Conservation (phyloP, 768 basidiomycete species). For the Suillus discolor region DNA sequence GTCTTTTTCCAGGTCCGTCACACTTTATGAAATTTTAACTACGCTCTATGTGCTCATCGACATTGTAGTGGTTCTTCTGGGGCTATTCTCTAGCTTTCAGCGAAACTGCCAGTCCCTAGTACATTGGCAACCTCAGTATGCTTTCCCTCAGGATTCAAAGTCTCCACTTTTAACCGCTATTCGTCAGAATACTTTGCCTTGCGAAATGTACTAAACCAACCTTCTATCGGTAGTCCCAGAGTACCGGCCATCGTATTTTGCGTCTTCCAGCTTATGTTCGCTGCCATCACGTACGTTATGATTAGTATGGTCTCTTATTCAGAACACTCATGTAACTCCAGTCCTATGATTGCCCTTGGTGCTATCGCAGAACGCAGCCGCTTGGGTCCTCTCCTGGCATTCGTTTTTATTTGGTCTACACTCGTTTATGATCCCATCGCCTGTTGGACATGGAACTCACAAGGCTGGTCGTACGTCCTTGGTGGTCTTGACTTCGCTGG, state of each 20-base stretch:
- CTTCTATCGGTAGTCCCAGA: conserved; percentile 69
- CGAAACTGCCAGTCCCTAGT: conserved; percentile 67
- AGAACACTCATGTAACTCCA: conserved; percentile 31
- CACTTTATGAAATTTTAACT: neutral
- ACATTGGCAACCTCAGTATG: conserved; percentile 84
- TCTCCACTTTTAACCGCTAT: conserved; percentile 5
- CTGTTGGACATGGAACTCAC: conserved; percentile 93
- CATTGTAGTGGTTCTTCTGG: conserved; percentile 92
- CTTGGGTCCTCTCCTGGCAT: conserved; percentile 84
- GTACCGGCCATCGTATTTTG: conserved; percentile 79
- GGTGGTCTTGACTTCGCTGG: conserved; percentile 94
- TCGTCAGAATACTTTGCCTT: conserved; percentile 78
- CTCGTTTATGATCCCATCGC: conserved; percentile 93
- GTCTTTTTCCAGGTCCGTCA: conserved; percentile 79
- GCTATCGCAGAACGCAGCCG: conserved; percentile 90
- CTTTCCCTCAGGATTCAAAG: conserved; percentile 8
- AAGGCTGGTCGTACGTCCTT: conserved; percentile 73
- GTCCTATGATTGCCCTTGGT: conserved; percentile 87
- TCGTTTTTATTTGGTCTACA: conserved; percentile 89
- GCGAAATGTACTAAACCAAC: conserved; percentile 72
- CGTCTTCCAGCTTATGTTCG: conserved; percentile 91
- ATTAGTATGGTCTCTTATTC: neutral
- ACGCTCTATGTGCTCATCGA: conserved; percentile 10
- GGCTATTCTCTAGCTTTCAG: conserved; percentile 92
- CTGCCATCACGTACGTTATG: conserved; percentile 72